Evolutionary conservation across 768 basidiomycete genomes (phyloP).

Genomic region (Auriscalpium orientale): DNA sequence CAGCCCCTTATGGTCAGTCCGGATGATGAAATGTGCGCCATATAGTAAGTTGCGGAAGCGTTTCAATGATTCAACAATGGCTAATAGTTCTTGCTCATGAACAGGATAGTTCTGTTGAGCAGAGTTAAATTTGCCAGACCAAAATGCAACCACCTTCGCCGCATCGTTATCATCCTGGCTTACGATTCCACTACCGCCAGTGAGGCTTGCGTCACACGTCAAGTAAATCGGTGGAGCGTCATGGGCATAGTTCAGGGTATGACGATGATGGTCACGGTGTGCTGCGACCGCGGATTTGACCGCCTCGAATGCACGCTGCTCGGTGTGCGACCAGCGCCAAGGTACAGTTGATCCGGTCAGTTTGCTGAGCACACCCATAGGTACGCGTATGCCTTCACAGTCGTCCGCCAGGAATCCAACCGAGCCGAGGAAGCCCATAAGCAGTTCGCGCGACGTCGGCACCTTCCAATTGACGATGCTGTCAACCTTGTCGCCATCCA

Average conservation of each 20-base stretch:
- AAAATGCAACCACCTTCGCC: constrained; percentile 19
- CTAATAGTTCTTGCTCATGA: constrained; percentile 18
- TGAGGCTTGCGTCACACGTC: constrained; percentile 18
- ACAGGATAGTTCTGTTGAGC: constrained; percentile 19
- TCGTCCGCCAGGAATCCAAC: constrained; percentile 30
- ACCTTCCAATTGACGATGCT: constrained; percentile 23
- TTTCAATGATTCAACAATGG: constrained; percentile 30
- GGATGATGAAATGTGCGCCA: constrained; percentile 17
- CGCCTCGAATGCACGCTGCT: constrained; percentile 19
- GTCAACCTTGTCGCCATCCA: constrained; percentile 40
- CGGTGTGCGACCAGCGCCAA: no score
- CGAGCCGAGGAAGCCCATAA: constrained; percentile 28
- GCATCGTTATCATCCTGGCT: constrained; percentile 17
- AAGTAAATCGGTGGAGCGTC: constrained; percentile 18
- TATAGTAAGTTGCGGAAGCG: constrained; percentile 20
- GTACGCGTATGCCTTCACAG: constrained; percentile 25
- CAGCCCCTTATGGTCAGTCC: constrained; percentile 25
- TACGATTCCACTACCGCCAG: constrained; percentile 15
- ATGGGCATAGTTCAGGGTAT: constrained; percentile 17
- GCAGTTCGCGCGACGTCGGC: constrained; percentile 24
- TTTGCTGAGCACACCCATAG: constrained; percentile 28
- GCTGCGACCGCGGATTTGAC: constrained; percentile 17
- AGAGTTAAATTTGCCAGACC: constrained; percentile 22
- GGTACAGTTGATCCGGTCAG: constrained; percentile 7
- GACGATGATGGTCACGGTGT: constrained; percentile 14